These are phyloP conservation scores for Pichia paraexigua DNA, from an alignment of 805 yeast species.

Conservation along the genomic window DNA sequence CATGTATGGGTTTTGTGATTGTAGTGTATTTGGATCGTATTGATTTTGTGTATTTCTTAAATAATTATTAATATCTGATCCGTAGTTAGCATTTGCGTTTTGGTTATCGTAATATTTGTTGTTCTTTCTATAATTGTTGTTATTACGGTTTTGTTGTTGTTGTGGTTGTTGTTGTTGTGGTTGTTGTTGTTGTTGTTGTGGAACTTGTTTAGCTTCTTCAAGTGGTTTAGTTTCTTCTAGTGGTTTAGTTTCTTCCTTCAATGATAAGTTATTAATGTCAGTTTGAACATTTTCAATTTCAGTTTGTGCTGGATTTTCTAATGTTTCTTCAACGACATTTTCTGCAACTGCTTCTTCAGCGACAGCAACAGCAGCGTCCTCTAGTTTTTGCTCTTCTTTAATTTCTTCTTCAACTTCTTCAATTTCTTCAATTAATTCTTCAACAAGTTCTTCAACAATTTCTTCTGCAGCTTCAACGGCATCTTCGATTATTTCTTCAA, in stretches of 20 bases:
- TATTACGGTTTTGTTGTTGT: constrained; percentile 13
- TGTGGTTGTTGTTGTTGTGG: constrained; percentile 13
- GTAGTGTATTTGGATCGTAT: constrained; percentile 22
- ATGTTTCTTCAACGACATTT: constrained; percentile 11
- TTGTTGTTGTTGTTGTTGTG: constrained; percentile 16
- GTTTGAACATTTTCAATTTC: constrained; percentile 11
- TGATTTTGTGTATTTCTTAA: constrained; percentile 18
- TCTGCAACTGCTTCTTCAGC: constrained; percentile 9
- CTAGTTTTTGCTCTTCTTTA: constrained; percentile 31
- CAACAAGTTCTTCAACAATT: constrained; percentile 6
- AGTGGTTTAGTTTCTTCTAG: background rate
- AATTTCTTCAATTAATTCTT: constrained; percentile 6
- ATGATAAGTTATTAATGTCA: constrained; percentile 5
- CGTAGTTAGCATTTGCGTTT: constrained; percentile 14
- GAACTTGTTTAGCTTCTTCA: constrained; percentile 11
- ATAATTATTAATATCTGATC: constrained; percentile 22
- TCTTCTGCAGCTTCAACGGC: constrained; percentile 5
- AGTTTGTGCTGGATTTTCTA: constrained; percentile 6
- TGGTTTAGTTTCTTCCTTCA: background rate
- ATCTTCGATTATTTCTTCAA: background rate
- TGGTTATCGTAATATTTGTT: constrained; percentile 15
- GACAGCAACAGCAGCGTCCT: constrained; percentile 12
- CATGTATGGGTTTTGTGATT: constrained; percentile 12
- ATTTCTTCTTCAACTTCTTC: background rate
- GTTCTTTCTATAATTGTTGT: constrained; percentile 5